Evolutionary conservation across 2,329 filamentous ascomycete species (phyloP), one percentile per base, ranked within the genome.

Genomic region (Rhinocladiella similis): DNA sequence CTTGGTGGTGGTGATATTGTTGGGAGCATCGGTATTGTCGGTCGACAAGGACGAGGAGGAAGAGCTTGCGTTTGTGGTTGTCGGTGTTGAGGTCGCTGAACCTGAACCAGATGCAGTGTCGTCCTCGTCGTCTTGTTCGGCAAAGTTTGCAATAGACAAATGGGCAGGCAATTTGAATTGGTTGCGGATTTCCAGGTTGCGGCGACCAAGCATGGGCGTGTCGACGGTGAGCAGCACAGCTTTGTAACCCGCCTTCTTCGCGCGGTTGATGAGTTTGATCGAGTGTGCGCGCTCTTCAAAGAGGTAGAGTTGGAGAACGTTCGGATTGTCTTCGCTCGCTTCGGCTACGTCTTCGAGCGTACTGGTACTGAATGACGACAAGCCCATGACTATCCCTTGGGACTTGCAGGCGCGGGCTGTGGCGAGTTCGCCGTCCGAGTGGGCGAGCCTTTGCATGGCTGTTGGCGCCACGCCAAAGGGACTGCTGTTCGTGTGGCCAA

Each of bases 181-280:
- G 47, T 63, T 65, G 13, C 59, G 35, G 41, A 65, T 60, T 36
- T 65, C 63, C 47, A 62, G 59, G 39, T 65, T 64, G n/a, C 61
- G 48, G 1, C 61, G 80, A 66, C 80, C 80, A 0, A 82, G 71
- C 14, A 78, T 72, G 0, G 80, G 80, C 0, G 74, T 74, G 62
- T 83, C 80, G 9, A 80, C 77, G 0, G 80, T 79, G 4, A 83
- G 67, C 36, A 83, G 71, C 13, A 82, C 69, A 2, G 80, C 79
- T 54, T 75, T 77, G 65, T 77, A 81, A 4, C 78, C 77, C 3
- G 74, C 71, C 47, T 65, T 67, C 69, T 77, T 70, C 49, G 74
- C 68, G 50, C 74, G 64, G 42, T 67, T 60, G 10, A 77, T 62
- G 45, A 78, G 63, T 45, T 72, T 69, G 6, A 67, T 48, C 0